Conservation (phyloP, 108 stramenopile genomes). For the Asterionellopsis glacialis region DNA sequence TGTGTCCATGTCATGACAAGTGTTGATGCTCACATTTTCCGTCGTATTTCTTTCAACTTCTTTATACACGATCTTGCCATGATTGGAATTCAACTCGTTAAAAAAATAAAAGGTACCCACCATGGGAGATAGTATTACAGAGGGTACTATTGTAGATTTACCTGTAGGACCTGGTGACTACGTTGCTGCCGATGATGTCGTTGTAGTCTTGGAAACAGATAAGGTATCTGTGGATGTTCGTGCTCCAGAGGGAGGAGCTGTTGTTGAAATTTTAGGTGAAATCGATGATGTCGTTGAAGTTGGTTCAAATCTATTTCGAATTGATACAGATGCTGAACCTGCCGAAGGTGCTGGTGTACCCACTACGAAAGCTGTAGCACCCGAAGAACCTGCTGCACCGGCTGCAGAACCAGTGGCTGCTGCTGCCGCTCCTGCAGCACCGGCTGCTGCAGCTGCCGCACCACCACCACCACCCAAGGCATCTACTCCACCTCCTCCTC, state of each 20-base stretch:
- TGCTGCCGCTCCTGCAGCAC: conserved; percentile 24
- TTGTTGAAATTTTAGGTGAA: conserved; percentile 89
- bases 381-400: conserved; percentile 39
- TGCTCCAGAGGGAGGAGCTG: conserved; percentile 75
- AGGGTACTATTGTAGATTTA: conserved; percentile 95
- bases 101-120: conserved; percentile 57
- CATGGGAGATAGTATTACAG: conserved; percentile 97
- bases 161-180: conserved; percentile 83
- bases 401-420: conserved; percentile 28
- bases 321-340: conserved; percentile 82
- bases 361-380: conserved; percentile 29
- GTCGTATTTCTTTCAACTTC: no score
- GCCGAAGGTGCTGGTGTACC: conserved; percentile 42
- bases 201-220: conserved; percentile 95
- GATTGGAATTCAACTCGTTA: background rate
- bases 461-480: conserved; percentile 29
- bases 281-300: conserved; percentile 96
- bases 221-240: conserved; percentile 93
- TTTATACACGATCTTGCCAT: no score
- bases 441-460: conserved; percentile 40
- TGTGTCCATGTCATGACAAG: no score
- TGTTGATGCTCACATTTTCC: no score
- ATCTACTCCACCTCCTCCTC: conserved; percentile 33
- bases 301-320: conserved; percentile 81
- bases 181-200: conserved; percentile 77